phyloP scores from a whole-genome alignment of 2,329 filamentous ascomycete species.

The Dothistroma pini region DNA sequence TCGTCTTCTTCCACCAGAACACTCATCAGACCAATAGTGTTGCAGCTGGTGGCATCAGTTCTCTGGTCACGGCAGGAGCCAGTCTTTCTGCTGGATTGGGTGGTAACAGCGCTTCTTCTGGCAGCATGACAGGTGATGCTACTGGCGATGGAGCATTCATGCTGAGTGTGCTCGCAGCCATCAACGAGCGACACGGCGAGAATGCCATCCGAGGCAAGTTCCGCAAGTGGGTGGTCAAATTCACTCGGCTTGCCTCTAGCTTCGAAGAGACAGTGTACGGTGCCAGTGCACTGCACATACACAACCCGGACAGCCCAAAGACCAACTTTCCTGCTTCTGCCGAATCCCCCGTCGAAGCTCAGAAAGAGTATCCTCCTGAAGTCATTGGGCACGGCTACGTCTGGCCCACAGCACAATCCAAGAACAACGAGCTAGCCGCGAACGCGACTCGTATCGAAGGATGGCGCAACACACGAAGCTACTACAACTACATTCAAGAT shows the following conservation, averaged over 20 bases:
- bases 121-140: conserved; percentile 53
- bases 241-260: conserved; percentile 84
- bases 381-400: conserved; percentile 81
- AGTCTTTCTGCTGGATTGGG: conserved; percentile 37
- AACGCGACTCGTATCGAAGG: conserved; percentile 93
- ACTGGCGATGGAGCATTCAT: conserved; percentile 90
- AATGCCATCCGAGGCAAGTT: conserved; percentile 87
- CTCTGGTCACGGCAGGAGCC: conserved; percentile 30
- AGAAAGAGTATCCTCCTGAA: conserved; percentile 26
- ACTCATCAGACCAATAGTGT: conserved; percentile 25
- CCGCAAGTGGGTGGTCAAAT: conserved; percentile 91
- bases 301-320: conserved; percentile 37
- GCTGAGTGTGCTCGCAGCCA: conserved; percentile 76
- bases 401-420: conserved; percentile 79
- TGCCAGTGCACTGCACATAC: conserved; percentile 79
- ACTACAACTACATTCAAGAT: conserved; percentile 77
- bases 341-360: conserved; percentile 13
- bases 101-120: conserved; percentile 29
- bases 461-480: conserved; percentile 92
- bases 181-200: conserved; percentile 81
- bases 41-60: conserved; percentile 29
- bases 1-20: conserved; percentile 76
- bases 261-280: conserved; percentile 97
- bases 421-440: conserved; percentile 80
- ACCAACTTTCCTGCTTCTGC: conserved; percentile 11